phyloP scores from a whole-genome alignment of 495 filamentous ascomycete genomes.

The Tuber umbilicatum region DNA sequence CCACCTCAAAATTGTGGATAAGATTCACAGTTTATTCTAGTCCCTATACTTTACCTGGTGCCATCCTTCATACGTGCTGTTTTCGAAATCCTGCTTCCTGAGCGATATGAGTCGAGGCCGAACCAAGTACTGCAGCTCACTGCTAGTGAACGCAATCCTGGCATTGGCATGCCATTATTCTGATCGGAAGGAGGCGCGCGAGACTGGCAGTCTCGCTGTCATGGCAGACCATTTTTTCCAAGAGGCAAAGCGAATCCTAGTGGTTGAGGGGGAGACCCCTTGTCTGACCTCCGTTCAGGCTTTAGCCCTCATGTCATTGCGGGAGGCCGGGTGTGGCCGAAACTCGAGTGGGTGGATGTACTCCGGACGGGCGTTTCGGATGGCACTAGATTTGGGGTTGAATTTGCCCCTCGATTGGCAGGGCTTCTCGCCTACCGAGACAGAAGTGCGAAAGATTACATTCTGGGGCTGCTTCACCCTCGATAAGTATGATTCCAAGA shows the following conservation, averaged over 20 bases:
- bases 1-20: neutral
- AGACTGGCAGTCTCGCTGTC: constrained; percentile 47
- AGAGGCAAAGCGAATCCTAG: constrained; percentile 56
- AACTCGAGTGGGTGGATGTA: constrained; percentile 64
- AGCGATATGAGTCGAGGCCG: constrained; percentile 54
- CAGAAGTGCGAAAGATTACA: constrained; percentile 59
- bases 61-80: constrained; percentile 64
- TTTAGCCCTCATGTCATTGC: constrained; percentile 65
- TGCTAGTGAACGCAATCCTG: constrained; percentile 69
- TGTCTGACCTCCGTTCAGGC: constrained; percentile 72
- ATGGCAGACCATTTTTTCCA: constrained; percentile 59
- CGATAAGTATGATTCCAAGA: constrained; percentile 53
- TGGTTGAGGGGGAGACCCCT: constrained; percentile 50
- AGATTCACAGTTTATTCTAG: constrained; percentile 7
- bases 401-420: constrained; percentile 44
- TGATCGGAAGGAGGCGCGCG: constrained; percentile 55
- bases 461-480: constrained; percentile 67
- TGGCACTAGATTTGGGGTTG: constrained; percentile 62
- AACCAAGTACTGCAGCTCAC: constrained; percentile 60
- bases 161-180: constrained; percentile 70
- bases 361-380: constrained; percentile 58
- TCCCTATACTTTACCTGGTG: constrained; percentile 75
- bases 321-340: constrained; percentile 57
- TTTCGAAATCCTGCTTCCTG: constrained; percentile 67
- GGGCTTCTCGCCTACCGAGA: constrained; percentile 43